These are phyloP conservation scores for Amaranthus cruentus DNA, from an alignment of 148 eudicot species.

Conservation along the genomic window DNA sequence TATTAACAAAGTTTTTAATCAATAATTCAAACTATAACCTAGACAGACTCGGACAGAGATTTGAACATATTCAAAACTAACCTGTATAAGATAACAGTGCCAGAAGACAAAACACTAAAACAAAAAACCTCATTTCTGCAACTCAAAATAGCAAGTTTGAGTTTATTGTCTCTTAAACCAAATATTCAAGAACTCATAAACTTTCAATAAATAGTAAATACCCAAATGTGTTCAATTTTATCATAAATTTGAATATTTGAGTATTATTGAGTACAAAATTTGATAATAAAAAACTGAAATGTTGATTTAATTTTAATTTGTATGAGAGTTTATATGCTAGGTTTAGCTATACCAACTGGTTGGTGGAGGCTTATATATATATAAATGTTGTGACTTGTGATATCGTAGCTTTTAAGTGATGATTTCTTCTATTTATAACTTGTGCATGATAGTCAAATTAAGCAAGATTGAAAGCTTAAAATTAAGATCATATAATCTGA, in stretches of 20 bases:
- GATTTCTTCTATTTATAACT: constrained; percentile 21
- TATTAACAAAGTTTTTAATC: too few relatives aligned
- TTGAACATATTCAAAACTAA: constrained; percentile 4
- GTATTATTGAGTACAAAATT: not conserved
- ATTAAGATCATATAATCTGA: not conserved
- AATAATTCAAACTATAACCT: too few relatives aligned
- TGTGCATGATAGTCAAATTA: not conserved
- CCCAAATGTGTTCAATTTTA: not conserved
- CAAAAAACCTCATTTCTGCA: constrained; percentile 30
- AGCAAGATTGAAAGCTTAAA: constrained; percentile 2
- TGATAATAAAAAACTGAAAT: not conserved
- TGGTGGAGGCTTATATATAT: constrained; percentile 29
- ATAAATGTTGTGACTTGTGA: not conserved
- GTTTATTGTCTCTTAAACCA: not conserved
- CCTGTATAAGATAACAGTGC: constrained; percentile 42
- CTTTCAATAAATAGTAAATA: not conserved
- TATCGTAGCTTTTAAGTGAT: constrained; percentile 56
- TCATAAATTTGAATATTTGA: not conserved
- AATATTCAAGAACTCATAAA: not conserved
- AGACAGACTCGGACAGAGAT: too few relatives aligned
- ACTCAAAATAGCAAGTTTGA: not conserved
- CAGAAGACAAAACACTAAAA: constrained; percentile 29
- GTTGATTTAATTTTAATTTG: not conserved
- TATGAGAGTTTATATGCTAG: constrained; percentile 3
- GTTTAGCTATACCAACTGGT: constrained; percentile 46